Evolutionary conservation across 768 basidiomycete species (phyloP).

Genomic region (Lenzites betulinus): DNA sequence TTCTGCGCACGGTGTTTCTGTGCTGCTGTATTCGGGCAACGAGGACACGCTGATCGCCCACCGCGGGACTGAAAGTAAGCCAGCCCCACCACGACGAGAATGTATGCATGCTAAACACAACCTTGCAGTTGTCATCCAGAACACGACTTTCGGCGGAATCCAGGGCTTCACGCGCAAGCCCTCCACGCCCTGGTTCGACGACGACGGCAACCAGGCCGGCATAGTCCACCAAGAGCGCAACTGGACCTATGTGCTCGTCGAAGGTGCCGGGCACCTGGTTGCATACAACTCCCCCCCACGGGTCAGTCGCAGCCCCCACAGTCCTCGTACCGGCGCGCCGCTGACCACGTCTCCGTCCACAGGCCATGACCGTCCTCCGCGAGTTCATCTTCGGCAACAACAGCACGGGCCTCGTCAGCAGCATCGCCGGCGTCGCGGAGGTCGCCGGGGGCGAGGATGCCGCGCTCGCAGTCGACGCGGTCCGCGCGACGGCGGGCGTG

Average conservation of each 20-base stretch:
- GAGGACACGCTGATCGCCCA: conserved; percentile 68
- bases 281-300: conserved; percentile 37
- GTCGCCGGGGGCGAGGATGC: conserved; percentile 56
- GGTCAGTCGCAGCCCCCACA: conserved; percentile 42
- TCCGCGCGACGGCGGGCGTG: conserved; percentile 57
- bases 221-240: conserved; percentile 78
- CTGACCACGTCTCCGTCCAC: neutral
- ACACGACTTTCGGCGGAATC: conserved; percentile 80
- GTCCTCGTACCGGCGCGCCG: neutral
- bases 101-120: neutral
- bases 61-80: conserved; percentile 58
- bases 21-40: conserved; percentile 70
- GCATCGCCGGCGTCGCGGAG: conserved; percentile 25
- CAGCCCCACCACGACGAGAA: neutral
- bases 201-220: conserved; percentile 59
- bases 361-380: conserved; percentile 63
- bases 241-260: conserved; percentile 46
- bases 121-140: conserved; percentile 53
- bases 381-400: conserved; percentile 71
- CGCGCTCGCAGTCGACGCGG: conserved; percentile 43
- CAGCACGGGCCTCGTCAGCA: conserved; percentile 55
- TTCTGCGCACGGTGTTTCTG: conserved; percentile 47
- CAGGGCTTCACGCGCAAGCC: conserved; percentile 73
- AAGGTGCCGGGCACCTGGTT: conserved; percentile 44
- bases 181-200: conserved; percentile 66